Evolutionary conservation across 108 stramenopile genomes (phyloP).

Genomic region (Nannochloropsis gaditana): DNA sequence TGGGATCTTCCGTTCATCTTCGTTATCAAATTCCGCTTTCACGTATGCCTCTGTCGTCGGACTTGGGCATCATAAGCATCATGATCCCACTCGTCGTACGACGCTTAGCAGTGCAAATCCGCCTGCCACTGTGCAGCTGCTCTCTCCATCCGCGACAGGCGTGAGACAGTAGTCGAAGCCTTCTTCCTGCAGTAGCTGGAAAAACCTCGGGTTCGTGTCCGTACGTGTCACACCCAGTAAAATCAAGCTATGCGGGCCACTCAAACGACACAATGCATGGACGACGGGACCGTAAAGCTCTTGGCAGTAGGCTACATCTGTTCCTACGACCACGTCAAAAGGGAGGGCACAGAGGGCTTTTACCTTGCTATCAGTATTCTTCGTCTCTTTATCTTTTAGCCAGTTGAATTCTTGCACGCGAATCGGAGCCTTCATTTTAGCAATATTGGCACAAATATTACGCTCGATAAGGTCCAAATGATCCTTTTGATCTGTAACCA

Average conservation of each 20-base stretch:
- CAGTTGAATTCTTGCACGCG: neutral
- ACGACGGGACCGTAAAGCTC: neutral
- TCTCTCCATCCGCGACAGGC: neutral
- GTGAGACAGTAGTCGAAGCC: neutral
- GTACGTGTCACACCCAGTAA: neutral
- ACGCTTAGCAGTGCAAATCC: slow-evolving; percentile 19
- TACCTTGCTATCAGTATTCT: neutral
- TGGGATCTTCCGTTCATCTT: too few species aligned
- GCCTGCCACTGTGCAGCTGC: neutral
- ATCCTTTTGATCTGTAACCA: neutral
- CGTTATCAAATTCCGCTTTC: too few species aligned
- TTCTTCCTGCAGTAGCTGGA: neutral
- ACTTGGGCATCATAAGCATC: too few species aligned
- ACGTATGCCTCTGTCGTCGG: too few species aligned
- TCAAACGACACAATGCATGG: neutral
- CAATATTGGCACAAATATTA: neutral
- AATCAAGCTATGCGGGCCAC: neutral
- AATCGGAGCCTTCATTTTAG: neutral
- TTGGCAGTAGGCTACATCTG: neutral
- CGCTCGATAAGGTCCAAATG: neutral
- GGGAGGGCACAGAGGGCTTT: neutral
- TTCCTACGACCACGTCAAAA: slow-evolving; percentile 1
- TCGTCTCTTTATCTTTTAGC: neutral
- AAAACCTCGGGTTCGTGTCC: neutral
- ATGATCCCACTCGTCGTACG: neutral